Conservation (phyloP, 352 stramenopile species). For the Phytophthora niederhauseri region DNA sequence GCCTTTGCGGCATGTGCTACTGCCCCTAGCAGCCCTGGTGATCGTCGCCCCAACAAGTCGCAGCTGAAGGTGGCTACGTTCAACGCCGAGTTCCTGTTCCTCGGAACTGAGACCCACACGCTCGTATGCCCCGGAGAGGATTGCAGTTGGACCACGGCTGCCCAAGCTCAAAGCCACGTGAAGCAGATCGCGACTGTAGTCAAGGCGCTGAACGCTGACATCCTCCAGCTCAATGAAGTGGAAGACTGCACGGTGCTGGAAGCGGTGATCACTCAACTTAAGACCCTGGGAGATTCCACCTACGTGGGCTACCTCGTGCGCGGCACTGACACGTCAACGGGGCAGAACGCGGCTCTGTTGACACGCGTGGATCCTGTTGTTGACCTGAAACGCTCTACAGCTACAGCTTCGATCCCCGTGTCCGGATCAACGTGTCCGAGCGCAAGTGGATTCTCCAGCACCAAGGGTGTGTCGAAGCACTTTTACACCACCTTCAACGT, state of each 20-base stretch:
- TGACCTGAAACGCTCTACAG: not conserved
- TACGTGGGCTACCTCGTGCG: not conserved
- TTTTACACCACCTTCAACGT: conserved; percentile 1
- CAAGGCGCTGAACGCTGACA: not conserved
- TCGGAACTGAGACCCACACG: not conserved
- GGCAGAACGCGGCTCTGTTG: not conserved
- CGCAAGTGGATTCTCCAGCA: not conserved
- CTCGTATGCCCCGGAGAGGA: not conserved
- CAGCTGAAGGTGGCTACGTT: not conserved
- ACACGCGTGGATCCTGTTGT: not conserved
- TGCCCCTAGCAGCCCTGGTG: not conserved
- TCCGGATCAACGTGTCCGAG: not conserved
- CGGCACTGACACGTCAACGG: not conserved
- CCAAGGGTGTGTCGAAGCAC: not conserved
- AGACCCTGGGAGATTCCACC: not conserved
- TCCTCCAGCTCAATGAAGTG: not conserved
- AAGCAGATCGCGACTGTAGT: not conserved
- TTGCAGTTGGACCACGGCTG: not conserved
- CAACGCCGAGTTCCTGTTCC: not conserved
- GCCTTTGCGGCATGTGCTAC: not conserved
- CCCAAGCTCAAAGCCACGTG: not conserved
- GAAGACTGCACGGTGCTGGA: not conserved
- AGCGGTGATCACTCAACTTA: not conserved
- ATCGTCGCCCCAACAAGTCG: not conserved
- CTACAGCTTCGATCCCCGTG: not conserved